Percentiles rank a stretch among this genome's conserved stretches.
Conservation (phyloP, 768 basidiomycete genomes). For the Russula compacta region DNA sequence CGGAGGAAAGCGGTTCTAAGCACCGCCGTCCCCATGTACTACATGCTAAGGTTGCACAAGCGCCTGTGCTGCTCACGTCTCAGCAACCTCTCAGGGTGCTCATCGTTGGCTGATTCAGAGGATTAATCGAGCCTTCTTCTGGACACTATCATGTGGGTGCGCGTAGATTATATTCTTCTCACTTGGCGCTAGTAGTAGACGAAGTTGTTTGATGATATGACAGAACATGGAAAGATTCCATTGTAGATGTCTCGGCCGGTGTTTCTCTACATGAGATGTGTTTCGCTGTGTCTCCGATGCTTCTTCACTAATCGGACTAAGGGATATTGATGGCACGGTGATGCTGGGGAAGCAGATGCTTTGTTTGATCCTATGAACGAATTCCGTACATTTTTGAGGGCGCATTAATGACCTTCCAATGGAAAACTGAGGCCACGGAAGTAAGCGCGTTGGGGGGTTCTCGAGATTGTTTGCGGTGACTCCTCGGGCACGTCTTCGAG, state of each 20-base stretch:
- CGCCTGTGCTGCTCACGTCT: neutral
- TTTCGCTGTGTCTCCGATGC: conserved; percentile 6
- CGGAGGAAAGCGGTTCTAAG: conserved; percentile 64
- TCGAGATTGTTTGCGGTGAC: neutral
- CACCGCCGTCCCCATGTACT: neutral
- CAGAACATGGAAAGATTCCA: neutral
- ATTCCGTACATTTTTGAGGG: neutral
- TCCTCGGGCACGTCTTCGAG: neutral
- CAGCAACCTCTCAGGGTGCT: neutral
- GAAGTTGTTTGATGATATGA: neutral
- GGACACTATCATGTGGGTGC: neutral
- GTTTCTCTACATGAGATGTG: conserved; percentile 7
- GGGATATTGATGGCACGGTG: neutral
- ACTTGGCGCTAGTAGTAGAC: neutral
- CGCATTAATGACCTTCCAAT: neutral
- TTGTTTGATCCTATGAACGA: conserved; percentile 1
- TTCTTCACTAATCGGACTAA: conserved; percentile 9
- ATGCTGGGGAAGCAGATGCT: conserved; percentile 1
- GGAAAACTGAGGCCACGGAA: conserved; percentile 1
- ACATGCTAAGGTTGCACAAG: neutral
- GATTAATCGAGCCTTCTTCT: neutral
- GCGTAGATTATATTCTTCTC: neutral
- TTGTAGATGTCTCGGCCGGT: conserved; percentile 7
- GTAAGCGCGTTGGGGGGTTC: neutral
- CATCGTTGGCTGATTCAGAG: neutral